Conservation (phyloP, 1,284 basidiomycete species). For the Cystobasidiaceae sp. region DNA sequence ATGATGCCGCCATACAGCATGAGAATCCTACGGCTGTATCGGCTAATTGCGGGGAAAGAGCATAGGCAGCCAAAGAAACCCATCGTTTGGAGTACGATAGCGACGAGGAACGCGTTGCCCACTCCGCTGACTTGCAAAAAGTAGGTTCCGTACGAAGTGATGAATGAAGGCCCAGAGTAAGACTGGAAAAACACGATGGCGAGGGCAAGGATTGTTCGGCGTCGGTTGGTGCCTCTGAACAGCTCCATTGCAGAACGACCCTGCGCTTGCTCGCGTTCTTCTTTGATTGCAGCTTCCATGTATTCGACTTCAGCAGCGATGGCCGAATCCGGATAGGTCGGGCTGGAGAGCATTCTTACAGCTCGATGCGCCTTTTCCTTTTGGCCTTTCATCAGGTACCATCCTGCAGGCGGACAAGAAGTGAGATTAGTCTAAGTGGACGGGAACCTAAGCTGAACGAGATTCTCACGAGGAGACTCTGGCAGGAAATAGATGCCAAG, state of each 20-base stretch:
- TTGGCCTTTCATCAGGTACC: background rate
- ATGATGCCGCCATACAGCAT: background rate
- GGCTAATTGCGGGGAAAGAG: background rate
- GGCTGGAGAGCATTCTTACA: background rate
- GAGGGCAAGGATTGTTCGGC: background rate
- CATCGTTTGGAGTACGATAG: background rate
- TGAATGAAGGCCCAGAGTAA: background rate
- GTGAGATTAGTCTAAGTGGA: background rate
- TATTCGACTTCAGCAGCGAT: background rate
- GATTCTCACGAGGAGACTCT: background rate
- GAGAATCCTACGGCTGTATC: background rate
- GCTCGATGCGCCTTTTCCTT: background rate
- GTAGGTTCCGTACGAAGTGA: background rate
- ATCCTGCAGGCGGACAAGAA: background rate
- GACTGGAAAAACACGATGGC: background rate
- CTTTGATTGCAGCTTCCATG: background rate
- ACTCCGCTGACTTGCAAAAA: background rate
- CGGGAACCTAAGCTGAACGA: background rate
- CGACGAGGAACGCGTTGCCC: background rate
- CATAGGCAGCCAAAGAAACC: background rate
- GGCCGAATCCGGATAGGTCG: background rate
- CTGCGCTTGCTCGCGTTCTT: background rate
- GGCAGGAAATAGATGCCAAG: background rate
- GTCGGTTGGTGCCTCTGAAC: background rate
- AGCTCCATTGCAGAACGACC: background rate